Evolutionary conservation across 441 rosid species (phyloP), one percentile per base, ranked within the genome.

Genomic region (Manihot esculenta): DNA sequence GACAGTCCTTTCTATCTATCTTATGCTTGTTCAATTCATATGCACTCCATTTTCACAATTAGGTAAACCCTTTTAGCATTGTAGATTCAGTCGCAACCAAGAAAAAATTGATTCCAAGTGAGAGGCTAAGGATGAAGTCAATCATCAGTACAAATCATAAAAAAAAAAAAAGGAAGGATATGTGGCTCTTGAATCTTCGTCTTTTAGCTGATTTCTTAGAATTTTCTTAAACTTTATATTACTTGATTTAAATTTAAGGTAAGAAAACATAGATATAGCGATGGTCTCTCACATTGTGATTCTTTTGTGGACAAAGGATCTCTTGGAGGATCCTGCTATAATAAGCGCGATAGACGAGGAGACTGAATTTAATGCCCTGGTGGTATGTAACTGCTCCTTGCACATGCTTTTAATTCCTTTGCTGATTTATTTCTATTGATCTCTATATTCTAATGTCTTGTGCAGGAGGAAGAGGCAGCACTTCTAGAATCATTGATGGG

Each of bases 401-500:
- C 14, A 56, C 24, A 5, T 47, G 33, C 47, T 23, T 21, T 33
- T n/a, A 21, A 5, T 60, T n/a, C 30, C 56, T 15, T 38, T 50
- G 1, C n/a, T 38, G 23, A n/a, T 62, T 21, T 48, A 23, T 24
- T 23, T 14, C 64, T 18, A 66, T 42, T 44, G 18, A 30, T 56
- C 72, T 74, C 51, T 62, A 38, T 55, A 53, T 17, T 60, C 26
- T 58, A 7, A 42, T 62, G 48, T 15, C 65, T 77, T 56, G 41
- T 55, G 70, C 84, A 94, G 98, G 98, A 91, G 83, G 98, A 91
- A 82, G 96, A 91, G 70, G 92, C 91, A 42, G 93, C 94, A 71
- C 92, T 94, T 62, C 81, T 91, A 61, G 97, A 91, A 76, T 91
- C 96, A 18, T 71, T 91, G 80, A 75, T 86, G 68, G 94, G 96